Conservation (phyloP, 2,329 filamentous ascomycete species). For the Didymella keratinophila region DNA sequence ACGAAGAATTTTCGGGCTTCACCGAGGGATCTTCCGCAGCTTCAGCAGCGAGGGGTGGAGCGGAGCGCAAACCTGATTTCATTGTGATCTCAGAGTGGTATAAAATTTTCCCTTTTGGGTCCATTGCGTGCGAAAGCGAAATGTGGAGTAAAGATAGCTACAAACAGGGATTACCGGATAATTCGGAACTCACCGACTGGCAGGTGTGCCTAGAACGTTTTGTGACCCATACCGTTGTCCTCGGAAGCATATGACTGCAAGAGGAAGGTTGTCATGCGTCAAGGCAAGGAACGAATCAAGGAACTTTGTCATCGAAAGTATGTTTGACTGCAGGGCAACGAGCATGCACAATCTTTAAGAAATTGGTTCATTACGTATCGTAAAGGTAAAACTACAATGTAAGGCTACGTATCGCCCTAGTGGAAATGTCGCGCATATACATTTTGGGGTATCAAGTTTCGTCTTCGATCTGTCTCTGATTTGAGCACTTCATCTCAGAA, state of each 20-base stretch:
- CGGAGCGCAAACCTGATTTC: conserved; percentile 6
- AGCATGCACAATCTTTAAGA: not conserved
- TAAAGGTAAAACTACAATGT: not conserved
- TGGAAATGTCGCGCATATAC: conserved; percentile 4
- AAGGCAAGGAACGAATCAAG: not conserved
- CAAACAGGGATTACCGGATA: conserved; percentile 15
- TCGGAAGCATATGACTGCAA: not conserved
- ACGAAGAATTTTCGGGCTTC: not conserved
- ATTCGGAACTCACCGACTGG: conserved; percentile 11
- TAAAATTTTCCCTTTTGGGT: conserved; percentile 5
- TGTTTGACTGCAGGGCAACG: too few species aligned
- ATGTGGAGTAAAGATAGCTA: conserved; percentile 6
- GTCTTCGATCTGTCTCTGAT: conserved; percentile 31
- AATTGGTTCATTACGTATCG: not conserved
- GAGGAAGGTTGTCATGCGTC: conserved; percentile 3
- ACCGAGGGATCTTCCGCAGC: not conserved
- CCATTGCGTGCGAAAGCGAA: conserved; percentile 5
- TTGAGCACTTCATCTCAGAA: conserved; percentile 45
- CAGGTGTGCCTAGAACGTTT: conserved; percentile 11
- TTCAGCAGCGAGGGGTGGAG: not conserved
- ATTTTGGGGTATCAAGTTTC: conserved; percentile 23
- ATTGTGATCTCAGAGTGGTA: conserved; percentile 15
- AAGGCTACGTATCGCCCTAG: not conserved
- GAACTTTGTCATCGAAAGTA: not conserved
- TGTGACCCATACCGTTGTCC: not conserved